phyloP scores from a whole-genome alignment of 1,284 basidiomycete genomes.

The Irpex sp. region DNA sequence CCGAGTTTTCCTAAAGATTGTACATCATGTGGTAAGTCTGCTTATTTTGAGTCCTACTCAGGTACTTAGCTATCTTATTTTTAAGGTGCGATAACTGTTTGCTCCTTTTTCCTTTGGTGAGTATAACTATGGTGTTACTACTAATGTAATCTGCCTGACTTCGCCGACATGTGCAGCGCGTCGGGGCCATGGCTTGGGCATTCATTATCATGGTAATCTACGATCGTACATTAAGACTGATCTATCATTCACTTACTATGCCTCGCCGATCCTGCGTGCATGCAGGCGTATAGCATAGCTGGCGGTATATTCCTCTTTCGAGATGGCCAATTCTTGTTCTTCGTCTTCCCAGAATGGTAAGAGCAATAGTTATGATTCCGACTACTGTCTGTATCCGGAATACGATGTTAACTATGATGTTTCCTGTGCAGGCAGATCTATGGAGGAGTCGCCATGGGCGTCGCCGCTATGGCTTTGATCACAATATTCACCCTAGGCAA shows the following conservation, averaged over 20 bases:
- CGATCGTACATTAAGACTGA: conserved; percentile 4
- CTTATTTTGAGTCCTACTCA: not conserved
- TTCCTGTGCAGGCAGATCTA: conserved; percentile 59
- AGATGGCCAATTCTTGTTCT: conserved; percentile 67
- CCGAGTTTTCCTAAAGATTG: not conserved
- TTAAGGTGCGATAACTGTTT: conserved; percentile 72
- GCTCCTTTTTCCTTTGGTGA: conserved; percentile 62
- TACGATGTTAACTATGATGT: not conserved
- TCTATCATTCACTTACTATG: not conserved
- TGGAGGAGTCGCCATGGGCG: conserved; percentile 63
- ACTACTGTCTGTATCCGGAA: conserved; percentile 7
- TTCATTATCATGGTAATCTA: conserved; percentile 59
- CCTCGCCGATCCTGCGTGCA: not conserved
- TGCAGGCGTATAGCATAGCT: conserved; percentile 62
- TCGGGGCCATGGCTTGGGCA: conserved; percentile 74
- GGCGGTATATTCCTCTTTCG: conserved; percentile 67
- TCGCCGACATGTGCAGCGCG: conserved; percentile 40
- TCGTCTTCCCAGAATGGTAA: conserved; percentile 68
- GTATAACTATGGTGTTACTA: conserved; percentile 21
- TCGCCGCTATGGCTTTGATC: conserved; percentile 54
- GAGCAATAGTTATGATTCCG: conserved; percentile 8
- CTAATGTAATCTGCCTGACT: conserved; percentile 3
- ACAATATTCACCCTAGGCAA: conserved; percentile 66
- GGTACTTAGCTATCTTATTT: not conserved
- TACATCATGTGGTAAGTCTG: conserved; percentile 25